Conservation (phyloP, 148 eudicot genomes). For the Chenopodium quinoa region DNA sequence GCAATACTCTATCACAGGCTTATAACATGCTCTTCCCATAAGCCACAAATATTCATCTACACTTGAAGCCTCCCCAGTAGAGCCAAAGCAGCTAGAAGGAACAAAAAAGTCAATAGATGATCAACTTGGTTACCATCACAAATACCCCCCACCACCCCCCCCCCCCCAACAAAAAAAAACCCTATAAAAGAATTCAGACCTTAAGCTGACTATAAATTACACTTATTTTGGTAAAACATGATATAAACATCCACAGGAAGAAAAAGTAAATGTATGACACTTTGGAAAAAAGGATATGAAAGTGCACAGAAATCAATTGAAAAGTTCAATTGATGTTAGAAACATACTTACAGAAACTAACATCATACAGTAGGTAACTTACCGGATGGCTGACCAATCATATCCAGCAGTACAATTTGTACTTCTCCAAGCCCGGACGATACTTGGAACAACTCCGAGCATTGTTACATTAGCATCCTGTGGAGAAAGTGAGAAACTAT, state of each 20-base stretch:
- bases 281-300: background rate
- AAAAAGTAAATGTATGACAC: background rate
- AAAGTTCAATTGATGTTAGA: background rate
- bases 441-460: conserved; percentile 93
- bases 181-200: background rate
- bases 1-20: conserved; percentile 91
- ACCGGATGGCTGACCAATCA: conserved; percentile 97
- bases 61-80: conserved; percentile 96
- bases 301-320: background rate
- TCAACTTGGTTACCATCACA: background rate
- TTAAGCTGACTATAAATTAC: background rate
- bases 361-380: conserved; percentile 22
- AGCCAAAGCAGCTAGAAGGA: conserved; percentile 69
- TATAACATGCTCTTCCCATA: conserved; percentile 88
- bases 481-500: conserved; percentile 12
- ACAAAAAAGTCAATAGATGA: conserved; percentile 5
- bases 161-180: too few relatives aligned
- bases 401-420: conserved; percentile 60
- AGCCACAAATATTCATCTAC: conserved; percentile 95
- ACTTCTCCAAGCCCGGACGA: conserved; percentile 88
- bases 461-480: conserved; percentile 95
- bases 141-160: background rate
- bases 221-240: background rate
- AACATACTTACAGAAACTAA: background rate
- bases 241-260: background rate